Evolutionary conservation across 2,329 filamentous ascomycete genomes (phyloP), one percentile per base, ranked within the genome.

Genomic region (Colletotrichum sp.): DNA sequence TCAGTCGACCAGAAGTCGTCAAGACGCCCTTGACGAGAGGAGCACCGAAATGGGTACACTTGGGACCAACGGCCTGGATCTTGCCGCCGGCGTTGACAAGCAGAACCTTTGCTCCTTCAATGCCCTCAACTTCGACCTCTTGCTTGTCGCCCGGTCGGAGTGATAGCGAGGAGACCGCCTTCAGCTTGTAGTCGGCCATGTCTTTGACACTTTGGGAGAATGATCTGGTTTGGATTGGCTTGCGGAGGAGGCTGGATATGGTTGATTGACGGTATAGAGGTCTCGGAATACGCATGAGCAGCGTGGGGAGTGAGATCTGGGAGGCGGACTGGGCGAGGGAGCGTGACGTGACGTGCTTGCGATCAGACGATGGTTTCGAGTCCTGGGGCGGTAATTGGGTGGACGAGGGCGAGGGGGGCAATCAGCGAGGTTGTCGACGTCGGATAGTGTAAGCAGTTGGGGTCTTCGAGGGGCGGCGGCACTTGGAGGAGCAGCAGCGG

Each of bases 31-130:
- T 95, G 69, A 93, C 92, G 78, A 99, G 87, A 16, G 97, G 97
- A 55, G 96, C 97, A 39, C 97, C 96, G 83, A 98, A 99, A 86
- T 99, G 96, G 12, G 92, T 94, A 84, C 97, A 99, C 79, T 94
- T 97, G 52, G 95, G 88, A 44, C 95, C 96, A 44, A 98, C 85
- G 34, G 96, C 97, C 82, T 96, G 93, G 18, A 96, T 88, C 79
- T 94, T 91, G 79, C 93, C 94, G 70, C 92, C 92, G 13, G 93
- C 89, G 82, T 98, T 98, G 78, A 97, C 89, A 6, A 99, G 90
- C 7, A 99, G 88, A 4, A 99, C 93, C 85, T 98, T 99, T 78
- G 92, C 95, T 49, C 91, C 93, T 73, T 96, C 93, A 59, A 99
- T 89, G 24, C 96, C 97, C 81, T 99, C 96, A 6, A 99, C 94